Evolutionary conservation across 2,329 filamentous ascomycete genomes (phyloP), one percentile per base, ranked within the genome.

Genomic region (Hypoxylon sp.): DNA sequence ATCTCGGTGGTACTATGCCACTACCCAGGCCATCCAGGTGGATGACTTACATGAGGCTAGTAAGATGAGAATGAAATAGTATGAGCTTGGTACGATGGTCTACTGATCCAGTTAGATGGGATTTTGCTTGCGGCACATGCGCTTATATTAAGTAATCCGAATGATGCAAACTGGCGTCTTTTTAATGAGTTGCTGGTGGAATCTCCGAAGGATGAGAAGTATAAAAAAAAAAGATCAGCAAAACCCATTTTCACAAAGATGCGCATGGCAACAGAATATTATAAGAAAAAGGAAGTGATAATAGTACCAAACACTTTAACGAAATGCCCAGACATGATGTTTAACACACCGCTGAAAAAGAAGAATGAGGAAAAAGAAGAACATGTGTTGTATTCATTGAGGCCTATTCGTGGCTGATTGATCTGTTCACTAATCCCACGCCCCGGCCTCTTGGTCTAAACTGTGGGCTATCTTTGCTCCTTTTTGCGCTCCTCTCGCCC

Each of bases 31-130:
- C 47, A 65, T 42, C 60, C 53, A 63, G 63, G 67, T 70, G 67
- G 69, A 67, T 71, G 69, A 71, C 69, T 70, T 71, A 71, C 67
- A 71, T 70, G 69, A 71, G 58, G 69, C 69, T 71, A 71, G 67
- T 63, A 60, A 66, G 69, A 71, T 61, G 67, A 66, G 54, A 63
- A 63, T 63, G 63, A 63, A 44, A 71, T 71, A 67, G 69, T 70
- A 67, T 66, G 69, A 63, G 60, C 37, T 71, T 70, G 67, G 67
- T 71, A 67, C 67, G 69, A 69, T 71, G 63, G 57, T 59, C 59
- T 69, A 66, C 66, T 67, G 59, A 70, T 70, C 63, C 63, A 59
- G 64, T 59, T 46, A 66, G 59, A 62, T 60, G 63, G 63, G 54
- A 29, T 59, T 66, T 63, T 59, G 66, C 62, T 52, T 64, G 63